Evolutionary conservation across 2,329 filamentous ascomycete genomes (phyloP).

Genomic region (Daldinia eschscholtzii): DNA sequence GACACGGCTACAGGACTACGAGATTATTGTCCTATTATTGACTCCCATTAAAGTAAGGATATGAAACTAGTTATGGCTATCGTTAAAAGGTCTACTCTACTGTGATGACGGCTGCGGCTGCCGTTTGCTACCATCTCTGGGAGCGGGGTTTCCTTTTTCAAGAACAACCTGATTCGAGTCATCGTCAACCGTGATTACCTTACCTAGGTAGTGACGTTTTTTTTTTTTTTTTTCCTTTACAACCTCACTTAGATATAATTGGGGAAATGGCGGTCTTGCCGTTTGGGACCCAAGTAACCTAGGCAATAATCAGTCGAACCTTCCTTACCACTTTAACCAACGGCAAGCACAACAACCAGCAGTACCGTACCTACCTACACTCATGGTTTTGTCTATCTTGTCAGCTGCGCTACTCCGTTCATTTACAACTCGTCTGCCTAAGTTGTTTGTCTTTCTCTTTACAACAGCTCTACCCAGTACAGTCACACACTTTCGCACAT

Average conservation of each 20-base stretch:
- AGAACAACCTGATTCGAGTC: constrained; percentile 15
- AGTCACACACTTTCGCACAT: neutral
- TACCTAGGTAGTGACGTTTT: constrained; percentile 11
- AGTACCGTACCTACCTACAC: neutral
- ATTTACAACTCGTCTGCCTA: neutral
- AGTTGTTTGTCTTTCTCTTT: neutral
- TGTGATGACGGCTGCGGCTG: neutral
- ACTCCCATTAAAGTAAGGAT: neutral
- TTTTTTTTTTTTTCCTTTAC: neutral
- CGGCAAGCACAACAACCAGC: neutral
- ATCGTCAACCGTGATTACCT: constrained; percentile 8
- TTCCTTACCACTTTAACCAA: neutral
- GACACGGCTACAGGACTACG: neutral
- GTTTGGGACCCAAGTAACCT: neutral
- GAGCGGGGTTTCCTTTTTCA: constrained; percentile 15
- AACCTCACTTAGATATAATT: constrained; percentile 12
- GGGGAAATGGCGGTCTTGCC: constrained; percentile 6
- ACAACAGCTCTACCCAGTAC: neutral
- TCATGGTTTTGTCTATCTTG: neutral
- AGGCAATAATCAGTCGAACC: neutral
- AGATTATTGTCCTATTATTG: neutral
- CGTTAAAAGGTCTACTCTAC: neutral
- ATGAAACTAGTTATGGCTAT: neutral
- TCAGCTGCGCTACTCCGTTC: neutral
- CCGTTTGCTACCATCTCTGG: constrained; percentile 2